Conservation (phyloP, 176 grass and related monocot species). For the Bolboschoenus planiculmis region DNA sequence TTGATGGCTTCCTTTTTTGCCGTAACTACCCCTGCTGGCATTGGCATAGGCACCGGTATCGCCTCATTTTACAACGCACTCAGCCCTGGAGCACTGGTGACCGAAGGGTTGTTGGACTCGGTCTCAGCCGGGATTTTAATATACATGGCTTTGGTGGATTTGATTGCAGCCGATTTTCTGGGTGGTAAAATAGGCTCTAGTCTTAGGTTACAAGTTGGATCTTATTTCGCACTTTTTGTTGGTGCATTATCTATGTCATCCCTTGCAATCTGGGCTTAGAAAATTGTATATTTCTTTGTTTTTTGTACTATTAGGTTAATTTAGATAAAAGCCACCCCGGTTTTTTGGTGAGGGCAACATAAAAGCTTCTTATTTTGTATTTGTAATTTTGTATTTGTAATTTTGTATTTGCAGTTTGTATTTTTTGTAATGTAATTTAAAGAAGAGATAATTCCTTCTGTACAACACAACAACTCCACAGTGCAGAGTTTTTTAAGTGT, state of each 20-base stretch:
- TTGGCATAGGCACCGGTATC: constrained; percentile 33
- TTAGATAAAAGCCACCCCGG: background rate
- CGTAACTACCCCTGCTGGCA: constrained; percentile 72
- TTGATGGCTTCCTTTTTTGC: constrained; percentile 79
- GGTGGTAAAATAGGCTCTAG: constrained; percentile 37
- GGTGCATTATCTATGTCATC: constrained; percentile 78
- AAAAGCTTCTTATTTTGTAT: background rate
- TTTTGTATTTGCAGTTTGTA: background rate
- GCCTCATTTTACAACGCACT: constrained; percentile 67
- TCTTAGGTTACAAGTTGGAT: constrained; percentile 35
- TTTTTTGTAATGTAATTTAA: background rate
- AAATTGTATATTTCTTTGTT: background rate
- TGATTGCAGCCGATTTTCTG: constrained; percentile 81
- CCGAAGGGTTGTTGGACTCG: constrained; percentile 74
- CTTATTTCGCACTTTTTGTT: constrained; percentile 41
- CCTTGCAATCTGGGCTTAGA: constrained; percentile 65
- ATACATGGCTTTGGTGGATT: constrained; percentile 86
- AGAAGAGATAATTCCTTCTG: background rate
- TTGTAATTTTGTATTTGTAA: background rate
- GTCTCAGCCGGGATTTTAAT: constrained; percentile 84
- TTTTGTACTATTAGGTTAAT: background rate
- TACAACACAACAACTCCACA: background rate
- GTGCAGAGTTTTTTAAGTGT: background rate
- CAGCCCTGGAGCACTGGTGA: constrained; percentile 60
- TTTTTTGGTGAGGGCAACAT: background rate